Evolutionary conservation across 2,329 filamentous ascomycete genomes (phyloP), one percentile per base, ranked within the genome.

Genomic region (Aureobasidium uvarum): DNA sequence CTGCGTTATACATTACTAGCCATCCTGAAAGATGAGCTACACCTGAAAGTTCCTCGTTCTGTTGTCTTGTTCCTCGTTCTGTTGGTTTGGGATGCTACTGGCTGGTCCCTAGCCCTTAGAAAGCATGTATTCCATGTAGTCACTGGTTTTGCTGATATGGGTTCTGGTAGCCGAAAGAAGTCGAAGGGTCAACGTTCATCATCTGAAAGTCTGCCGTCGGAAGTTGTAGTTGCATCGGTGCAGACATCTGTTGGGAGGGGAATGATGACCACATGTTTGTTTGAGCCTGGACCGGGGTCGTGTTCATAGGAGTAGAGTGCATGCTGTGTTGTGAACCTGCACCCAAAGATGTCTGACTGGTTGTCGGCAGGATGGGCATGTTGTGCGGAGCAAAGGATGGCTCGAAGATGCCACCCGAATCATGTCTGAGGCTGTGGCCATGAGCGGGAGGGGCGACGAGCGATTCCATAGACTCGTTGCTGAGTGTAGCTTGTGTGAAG

Each of bases 341-440:
- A 18, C 48, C 16, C 41, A 43, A 6, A 33, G 60, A 38, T 23
- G 38, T 36, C 5, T 52, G 48, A 16, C 36, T 54, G 38, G 5
- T 5, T 36, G 52, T 43, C 18, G 52, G 43, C 7, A 65, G 36
- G 23, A 59, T 65, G 3, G 62, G 62, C 50, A 58, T 58, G 45
- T 59, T 58, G 14, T 65, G 63, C 25, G 51, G 63, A 16, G 51
- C 54, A n/a, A 65, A 65, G 16, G 63, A 65, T 8, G 63, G 63
- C 18, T 65, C 63, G 18, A 58, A 65, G n/a, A 65, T 59, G 33
- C 63, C 51, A 11, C 63, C 63, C 14, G 63, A 65, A 25, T 65
- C 63, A 23, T 65, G 63, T 33, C 63, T 55, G n/a, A 63, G 60
- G 7, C 25, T 54, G 25, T 58, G 60, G 13, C 38, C 45, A 18